Base-by-base conservation (phyloP, 371 early-diverging fungal species). In the Gilbertella persicaria region DNA sequence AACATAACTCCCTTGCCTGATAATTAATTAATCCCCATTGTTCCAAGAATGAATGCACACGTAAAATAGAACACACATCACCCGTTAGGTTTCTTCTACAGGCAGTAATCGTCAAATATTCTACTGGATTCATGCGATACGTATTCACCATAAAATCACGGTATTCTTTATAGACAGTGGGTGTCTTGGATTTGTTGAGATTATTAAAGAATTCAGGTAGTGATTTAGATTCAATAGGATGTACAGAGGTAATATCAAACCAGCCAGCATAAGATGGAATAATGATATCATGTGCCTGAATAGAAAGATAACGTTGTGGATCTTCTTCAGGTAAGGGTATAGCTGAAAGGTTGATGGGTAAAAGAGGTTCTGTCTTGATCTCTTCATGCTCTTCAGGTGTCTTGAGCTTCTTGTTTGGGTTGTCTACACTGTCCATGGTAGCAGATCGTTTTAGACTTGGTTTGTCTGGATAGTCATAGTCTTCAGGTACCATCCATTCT, bases 1-100 rank as follows among this genome's bases (percentile, higher is more conserved):
- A 8, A 38, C 39, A 43, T 24, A 14, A 39, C 10, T 17, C 10
- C n/a, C 12, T 45, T 68, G 92, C 94, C 81, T 96, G 96, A 72
- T 96, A 97, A 71, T 98, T 98, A 53, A 98, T 94, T 36, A 98
- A 73, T 0, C 98, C 98, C 99, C 99, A 98, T 70, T 96, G 96
- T 71, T 98, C 98, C 33, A 97, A 71, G 61, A 98, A 96, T 3
- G 96, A 88, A 71, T 97, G 96, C 2, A 98, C 93, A 17, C 95
- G 78, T 58, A 97, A 87, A 57, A 98, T 92, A n/a, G 94, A 87
- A 60, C 95, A 94, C 4, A 98, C 95, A 76, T 97, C 99, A 17
- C 95, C 95, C 6, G 93, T 89, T 50, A 97, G 64, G 69, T 93
- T 92, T 48, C 95, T 81, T 53, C 97, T 78, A 70, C 94, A 94